Base-by-base conservation (phyloP, 2,329 filamentous ascomycete species). In the Albophoma yamanashiensis region DNA sequence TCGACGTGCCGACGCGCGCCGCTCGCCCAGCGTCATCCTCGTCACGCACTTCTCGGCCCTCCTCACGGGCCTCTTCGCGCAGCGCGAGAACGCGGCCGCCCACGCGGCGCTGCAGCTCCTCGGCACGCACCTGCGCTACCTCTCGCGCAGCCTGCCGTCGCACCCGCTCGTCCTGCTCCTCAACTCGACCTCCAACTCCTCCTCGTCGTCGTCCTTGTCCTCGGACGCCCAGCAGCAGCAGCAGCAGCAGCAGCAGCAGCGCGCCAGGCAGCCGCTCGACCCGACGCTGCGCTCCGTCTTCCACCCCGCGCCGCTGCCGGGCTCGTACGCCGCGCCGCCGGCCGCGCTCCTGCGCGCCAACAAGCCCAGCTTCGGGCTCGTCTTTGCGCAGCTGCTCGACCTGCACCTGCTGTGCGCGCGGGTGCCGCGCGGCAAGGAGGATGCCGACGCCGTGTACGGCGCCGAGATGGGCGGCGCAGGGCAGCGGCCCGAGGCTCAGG, bases 1-100 rank as follows among this genome's bases (percentile, higher is more conserved):
- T 43, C 25, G 14, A 4, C 15, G 3, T 6, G 27, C 38, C 27
- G 53, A 34, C 17, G 22, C 39, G 20, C 34, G 17, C 42, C 40
- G 14, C 38, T 42, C 52, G 40, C 47, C 36, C 56, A 57, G 43
- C 36, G 70, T 85, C 45, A 75, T 86, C 55, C 71, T 86, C 58
- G 71, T 85, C 59, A 83, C 82, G 9, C 80, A 83, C 69, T 78
- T 83, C 67, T 79, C 80, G 2, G 65, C 73, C 20, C 73, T 86
- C 4, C 74, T 86, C 25, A 77, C 75, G 34, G 69, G 76, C 5
- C 75, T 85, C 56, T 85, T 85, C 70, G 72, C 79, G 1, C 74
- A 76, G 59, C 75, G 76, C 61, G 74, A 78, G 64, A 79, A 73
- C 61, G 66, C 72, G 4, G 66, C 74, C 47, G 83, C 82, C 1